Evolutionary conservation across 1,284 basidiomycete genomes (phyloP).

Genomic region (Pascua sp.): DNA sequence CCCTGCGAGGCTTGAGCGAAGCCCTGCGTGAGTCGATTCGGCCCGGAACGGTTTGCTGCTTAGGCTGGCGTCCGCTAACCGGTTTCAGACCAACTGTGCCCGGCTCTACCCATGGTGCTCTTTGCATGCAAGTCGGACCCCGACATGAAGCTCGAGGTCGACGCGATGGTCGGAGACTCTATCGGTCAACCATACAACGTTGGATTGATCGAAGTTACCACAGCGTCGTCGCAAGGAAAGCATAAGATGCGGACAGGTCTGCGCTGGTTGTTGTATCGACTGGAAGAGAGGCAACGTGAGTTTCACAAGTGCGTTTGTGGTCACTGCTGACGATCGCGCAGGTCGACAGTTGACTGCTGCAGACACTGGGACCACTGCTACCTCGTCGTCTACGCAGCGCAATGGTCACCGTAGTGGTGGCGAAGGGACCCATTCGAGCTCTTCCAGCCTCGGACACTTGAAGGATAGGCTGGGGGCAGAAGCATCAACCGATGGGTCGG

Average conservation of each 20-base stretch:
- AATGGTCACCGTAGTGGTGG: no score
- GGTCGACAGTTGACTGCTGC: no score
- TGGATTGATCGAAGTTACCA: slow-evolving; percentile 47
- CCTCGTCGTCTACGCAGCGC: no score
- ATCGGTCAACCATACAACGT: slow-evolving; percentile 47
- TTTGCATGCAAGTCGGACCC: slow-evolving; percentile 49
- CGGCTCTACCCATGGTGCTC: slow-evolving; percentile 37
- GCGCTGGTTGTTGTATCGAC: slow-evolving; percentile 43
- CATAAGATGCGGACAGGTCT: slow-evolving; percentile 48
- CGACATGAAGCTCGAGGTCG: slow-evolving; percentile 27
- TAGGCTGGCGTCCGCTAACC: not conserved
- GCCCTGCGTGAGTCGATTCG: slow-evolving; percentile 35
- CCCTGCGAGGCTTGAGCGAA: slow-evolving; percentile 33
- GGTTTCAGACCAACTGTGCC: slow-evolving; percentile 22
- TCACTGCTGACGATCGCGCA: not conserved
- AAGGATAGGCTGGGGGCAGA: no score
- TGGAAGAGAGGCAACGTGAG: slow-evolving; percentile 42
- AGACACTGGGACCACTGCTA: no score
- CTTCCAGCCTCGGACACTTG: slow-evolving; percentile 23
- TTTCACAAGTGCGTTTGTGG: not conserved
- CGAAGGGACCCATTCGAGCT: slow-evolving; percentile 26
- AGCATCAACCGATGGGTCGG: slow-evolving; percentile 8
- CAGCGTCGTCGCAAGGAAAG: slow-evolving; percentile 37
- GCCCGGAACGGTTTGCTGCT: not conserved
- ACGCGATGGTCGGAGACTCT: slow-evolving; percentile 41